Evolutionary conservation across 1,139 yeast genomes (phyloP), one percentile per base, ranked within the genome.

Genomic region (Trichomonascaceae sp.): DNA sequence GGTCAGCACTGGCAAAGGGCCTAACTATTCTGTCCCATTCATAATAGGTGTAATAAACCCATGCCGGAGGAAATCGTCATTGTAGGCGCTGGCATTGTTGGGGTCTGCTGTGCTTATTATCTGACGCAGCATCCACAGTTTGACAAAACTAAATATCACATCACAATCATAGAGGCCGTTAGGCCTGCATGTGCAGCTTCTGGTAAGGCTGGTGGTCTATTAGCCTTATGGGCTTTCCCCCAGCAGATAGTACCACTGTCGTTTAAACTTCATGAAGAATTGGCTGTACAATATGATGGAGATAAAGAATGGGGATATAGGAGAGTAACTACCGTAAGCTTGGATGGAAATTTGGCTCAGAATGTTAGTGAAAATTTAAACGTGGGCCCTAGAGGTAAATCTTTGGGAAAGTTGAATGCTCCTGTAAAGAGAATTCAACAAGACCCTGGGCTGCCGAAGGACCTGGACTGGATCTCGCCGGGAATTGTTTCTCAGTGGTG

Each of bases 141-240:
- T 67, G 85, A 86, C 64, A 81, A 87, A 0, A 73, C 74, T 30
- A 84, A 81, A 56, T 83, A 87, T 65, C 90, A 87, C 63, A 87
- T 93, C 60, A 87, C 96, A 17, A 80, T 93, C n/a, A 70, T 93
- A 20, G 99, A 93, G 69, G 85, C 95, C 53, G 87, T 87, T 61
- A 78, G 96, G 64, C 96, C 93, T 2, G 99, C 98, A 0, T 96
- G 97, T 50, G 99, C 97, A 44, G 99, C 99, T 17, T 83, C 91
- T 44, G 99, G 99, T 54, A 93, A 93, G 65, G 99, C 99, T 2
- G 99, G 99, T 44, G 99, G 99, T 0, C 74, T 93, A 51, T 72
- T 93, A 54, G 97, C 97, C 0, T 77, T 87, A 45, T 90, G 98
- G 96, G 98, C 98, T 0, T 93, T 93, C 69, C 99, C 99, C 0